Evolutionary conservation across 805 yeast genomes (phyloP), one percentile per base, ranked within the genome.

Genomic region (Scheffersomyces coipomensis): DNA sequence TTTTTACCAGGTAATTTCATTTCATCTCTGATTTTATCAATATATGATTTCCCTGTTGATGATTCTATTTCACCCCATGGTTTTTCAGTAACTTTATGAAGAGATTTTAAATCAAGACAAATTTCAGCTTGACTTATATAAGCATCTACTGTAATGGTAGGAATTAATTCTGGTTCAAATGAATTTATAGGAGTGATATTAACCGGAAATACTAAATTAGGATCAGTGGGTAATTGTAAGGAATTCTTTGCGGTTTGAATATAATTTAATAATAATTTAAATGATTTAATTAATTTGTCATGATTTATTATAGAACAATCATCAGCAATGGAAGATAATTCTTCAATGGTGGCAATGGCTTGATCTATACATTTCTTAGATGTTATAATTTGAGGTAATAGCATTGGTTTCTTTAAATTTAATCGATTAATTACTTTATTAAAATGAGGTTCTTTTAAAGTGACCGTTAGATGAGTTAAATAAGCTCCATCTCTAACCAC

Each of bases 21-120:
- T 38, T 75, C 73, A 26, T 78, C 79, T 35, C 83, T 62, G 19
- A 84, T 62, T 19, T 61, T 62, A 56, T 85, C 91, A 3, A 79
- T 74, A 51, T 78, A 73, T 3, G 86, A 78, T 37, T 67, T 64
- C 0, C 79, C 79, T 2, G 51, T 38, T 4, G 45, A 45, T 6
- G 62, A 60, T 40, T 79, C 75, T 5, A 81, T 70, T 4, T 69
- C 61, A 43, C 75, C 62, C 90, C 90, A 85, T 1, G 90, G 90
- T 41, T 64, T 67, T 43, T 75, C 79, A 0, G 69, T 69, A 7
- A 83, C 71, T 17, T 60, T 60, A 24, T 61, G 65, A 26, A 83
- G 52, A 37, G 73, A 71, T 51, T 78, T 76, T 40, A 82, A 59
- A 38, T 83, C 89, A 5, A 83, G 58, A 18, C 82, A 69, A 3